A percentile compares a stretch with the other conserved stretches of the same genome.
Conservation (phyloP, 2,329 filamentous ascomycete species). For the Colletotrichum orbiculare region DNA sequence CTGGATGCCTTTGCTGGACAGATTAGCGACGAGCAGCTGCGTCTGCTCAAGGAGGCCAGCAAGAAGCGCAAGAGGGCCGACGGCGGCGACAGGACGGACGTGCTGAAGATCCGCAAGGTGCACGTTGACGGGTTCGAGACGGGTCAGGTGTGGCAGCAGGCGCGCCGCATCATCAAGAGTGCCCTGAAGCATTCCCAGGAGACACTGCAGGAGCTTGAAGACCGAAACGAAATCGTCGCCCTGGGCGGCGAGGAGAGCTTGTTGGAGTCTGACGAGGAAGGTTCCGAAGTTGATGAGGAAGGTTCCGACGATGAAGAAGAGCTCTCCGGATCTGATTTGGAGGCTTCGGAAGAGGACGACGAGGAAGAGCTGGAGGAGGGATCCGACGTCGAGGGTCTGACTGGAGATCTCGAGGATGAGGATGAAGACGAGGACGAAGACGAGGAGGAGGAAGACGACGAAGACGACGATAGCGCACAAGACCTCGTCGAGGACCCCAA, state of each 20-base stretch:
- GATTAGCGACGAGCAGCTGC: constrained; percentile 78
- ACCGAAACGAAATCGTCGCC: constrained; percentile 51
- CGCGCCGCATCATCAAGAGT: constrained; percentile 79
- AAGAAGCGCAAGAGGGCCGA: constrained; percentile 80
- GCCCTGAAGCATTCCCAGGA: constrained; percentile 61
- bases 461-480: constrained; percentile 59
- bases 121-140: constrained; percentile 89
- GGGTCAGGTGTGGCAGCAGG: constrained; percentile 94
- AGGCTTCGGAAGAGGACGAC: constrained; percentile 47
- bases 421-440: constrained; percentile 50
- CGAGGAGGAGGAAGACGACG: constrained; percentile 55
- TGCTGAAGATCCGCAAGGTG: constrained; percentile 83
- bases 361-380: constrained; percentile 43
- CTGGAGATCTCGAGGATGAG: constrained; percentile 37
- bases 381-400: constrained; percentile 45
- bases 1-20: constrained; percentile 82
- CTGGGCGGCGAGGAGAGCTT: constrained; percentile 49
- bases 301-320: constrained; percentile 48
- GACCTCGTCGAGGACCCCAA: constrained; percentile 76
- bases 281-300: constrained; percentile 40
- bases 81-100: constrained; percentile 56
- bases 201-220: constrained; percentile 61
- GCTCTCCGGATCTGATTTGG: constrained; percentile 38
- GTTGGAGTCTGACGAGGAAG: constrained; percentile 51
- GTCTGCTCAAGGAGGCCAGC: constrained; percentile 73